A percentile compares a stretch with the other conserved stretches of the same genome.
phyloP scores from a whole-genome alignment of 2,329 filamentous ascomycete species.

The Aspergillus sergii region DNA sequence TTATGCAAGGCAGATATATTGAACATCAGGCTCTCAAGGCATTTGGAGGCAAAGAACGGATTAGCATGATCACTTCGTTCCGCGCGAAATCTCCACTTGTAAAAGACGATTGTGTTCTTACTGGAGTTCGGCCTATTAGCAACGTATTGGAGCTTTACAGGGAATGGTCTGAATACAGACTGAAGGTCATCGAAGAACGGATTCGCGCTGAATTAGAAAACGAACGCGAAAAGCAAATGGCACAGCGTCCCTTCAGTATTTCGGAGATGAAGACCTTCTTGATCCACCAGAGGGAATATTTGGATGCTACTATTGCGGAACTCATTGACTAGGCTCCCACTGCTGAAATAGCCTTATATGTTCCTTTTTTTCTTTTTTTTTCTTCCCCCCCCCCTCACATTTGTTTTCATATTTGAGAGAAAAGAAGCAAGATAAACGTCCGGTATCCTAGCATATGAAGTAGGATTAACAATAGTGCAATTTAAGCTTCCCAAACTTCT shows the following conservation, averaged over 20 bases:
- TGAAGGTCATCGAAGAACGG: conserved; percentile 1
- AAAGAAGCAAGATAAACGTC: no score
- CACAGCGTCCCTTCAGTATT: background rate
- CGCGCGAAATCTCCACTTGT: background rate
- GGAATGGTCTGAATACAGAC: background rate
- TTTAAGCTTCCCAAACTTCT: no score
- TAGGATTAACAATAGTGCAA: no score
- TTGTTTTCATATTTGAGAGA: no score
- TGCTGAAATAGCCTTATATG: no score
- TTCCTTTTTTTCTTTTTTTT: no score
- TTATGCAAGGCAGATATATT: conserved; percentile 10
- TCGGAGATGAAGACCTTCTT: background rate
- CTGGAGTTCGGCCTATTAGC: background rate
- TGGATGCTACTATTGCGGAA: background rate
- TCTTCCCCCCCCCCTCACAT: no score
- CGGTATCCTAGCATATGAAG: no score
- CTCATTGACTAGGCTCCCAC: background rate
- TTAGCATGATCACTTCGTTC: conserved; percentile 3
- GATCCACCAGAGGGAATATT: background rate
- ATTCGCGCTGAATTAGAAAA: background rate
- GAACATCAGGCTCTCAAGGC: conserved; percentile 5
- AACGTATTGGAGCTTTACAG: background rate
- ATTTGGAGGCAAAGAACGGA: conserved; percentile 2
- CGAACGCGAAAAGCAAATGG: background rate
- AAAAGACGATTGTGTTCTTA: background rate